A percentile compares a stretch with the other conserved stretches of the same genome.
phyloP scores from a whole-genome alignment of 148 eudicot genomes.

The Silene conica region DNA sequence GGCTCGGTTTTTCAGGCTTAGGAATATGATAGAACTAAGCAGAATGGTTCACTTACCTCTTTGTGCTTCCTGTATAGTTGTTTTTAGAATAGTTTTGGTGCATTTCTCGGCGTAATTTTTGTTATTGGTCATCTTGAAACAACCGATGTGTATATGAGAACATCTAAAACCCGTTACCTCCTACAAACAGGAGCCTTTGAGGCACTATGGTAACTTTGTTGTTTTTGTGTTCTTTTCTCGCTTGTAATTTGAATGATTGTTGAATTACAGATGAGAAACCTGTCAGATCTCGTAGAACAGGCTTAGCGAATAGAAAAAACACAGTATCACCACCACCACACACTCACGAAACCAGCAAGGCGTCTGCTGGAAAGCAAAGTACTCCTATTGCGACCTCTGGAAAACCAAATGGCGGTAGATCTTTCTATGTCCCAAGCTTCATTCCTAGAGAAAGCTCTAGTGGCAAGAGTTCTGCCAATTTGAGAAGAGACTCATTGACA shows the following conservation, averaged over 20 bases:
- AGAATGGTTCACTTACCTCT: too few species aligned
- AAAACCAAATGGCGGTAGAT: slow-evolving; percentile 43
- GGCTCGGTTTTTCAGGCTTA: too few species aligned
- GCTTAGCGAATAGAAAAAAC: slow-evolving; percentile 39
- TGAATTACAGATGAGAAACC: slow-evolving; percentile 63
- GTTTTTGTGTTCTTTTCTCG: neutral
- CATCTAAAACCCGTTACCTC: too few species aligned
- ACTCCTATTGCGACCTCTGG: slow-evolving; percentile 32
- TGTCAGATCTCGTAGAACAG: slow-evolving; percentile 46
- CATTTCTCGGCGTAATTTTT: too few species aligned
- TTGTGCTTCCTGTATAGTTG: too few species aligned
- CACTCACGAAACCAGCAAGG: slow-evolving; percentile 34
- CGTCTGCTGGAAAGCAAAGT: slow-evolving; percentile 41
- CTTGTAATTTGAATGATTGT: neutral
- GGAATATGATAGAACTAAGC: too few species aligned
- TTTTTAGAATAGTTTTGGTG: too few species aligned
- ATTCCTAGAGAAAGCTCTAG: slow-evolving; percentile 68
- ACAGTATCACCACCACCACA: slow-evolving; percentile 34
- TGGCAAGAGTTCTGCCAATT: slow-evolving; percentile 35
- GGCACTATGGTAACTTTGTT: neutral
- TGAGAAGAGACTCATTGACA: slow-evolving; percentile 56
- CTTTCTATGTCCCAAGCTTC: slow-evolving; percentile 52
- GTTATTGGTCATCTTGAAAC: too few species aligned
- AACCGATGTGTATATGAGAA: too few species aligned
- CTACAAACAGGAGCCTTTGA: too few species aligned